phyloP scores from a whole-genome alignment of 352 stramenopile species.

The Phytophthora pinifolia region DNA sequence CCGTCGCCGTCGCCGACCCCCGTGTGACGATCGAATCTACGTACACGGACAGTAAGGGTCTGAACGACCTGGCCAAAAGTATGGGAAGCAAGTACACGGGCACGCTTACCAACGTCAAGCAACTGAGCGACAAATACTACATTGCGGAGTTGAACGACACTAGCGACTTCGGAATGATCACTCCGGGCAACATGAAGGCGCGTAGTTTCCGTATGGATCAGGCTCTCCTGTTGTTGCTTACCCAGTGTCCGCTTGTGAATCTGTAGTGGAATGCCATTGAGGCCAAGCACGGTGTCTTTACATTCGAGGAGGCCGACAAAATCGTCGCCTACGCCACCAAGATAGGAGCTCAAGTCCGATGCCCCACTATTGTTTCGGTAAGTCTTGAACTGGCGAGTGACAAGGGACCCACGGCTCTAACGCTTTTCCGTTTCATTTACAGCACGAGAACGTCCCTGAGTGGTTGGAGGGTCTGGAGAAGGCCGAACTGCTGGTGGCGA shows the following conservation, averaged over 20 bases:
- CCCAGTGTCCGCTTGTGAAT: background rate
- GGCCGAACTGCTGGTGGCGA: conserved; percentile 19
- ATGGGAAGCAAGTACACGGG: conserved; percentile 20
- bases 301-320: conserved; percentile 17
- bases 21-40: conserved; percentile 22
- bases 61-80: conserved; percentile 21
- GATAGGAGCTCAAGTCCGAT: conserved; percentile 20
- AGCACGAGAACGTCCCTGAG: conserved; percentile 23
- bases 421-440: background rate
- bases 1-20: conserved; percentile 8
- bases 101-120: conserved; percentile 18
- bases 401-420: background rate
- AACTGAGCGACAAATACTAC: conserved; percentile 18
- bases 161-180: conserved; percentile 24
- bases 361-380: conserved; percentile 22
- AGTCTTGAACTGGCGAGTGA: background rate
- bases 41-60: conserved; percentile 19
- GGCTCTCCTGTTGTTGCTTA: background rate
- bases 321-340: conserved; percentile 17
- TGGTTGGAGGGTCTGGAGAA: conserved; percentile 24
- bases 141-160: conserved; percentile 15
- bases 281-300: conserved; percentile 12
- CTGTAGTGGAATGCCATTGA: conserved; percentile 22
- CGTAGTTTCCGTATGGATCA: background rate
- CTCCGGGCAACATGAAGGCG: conserved; percentile 28